These are phyloP conservation scores for Macrolepiota fuliginosa DNA, from an alignment of 768 basidiomycete species.

Conservation along the genomic window DNA sequence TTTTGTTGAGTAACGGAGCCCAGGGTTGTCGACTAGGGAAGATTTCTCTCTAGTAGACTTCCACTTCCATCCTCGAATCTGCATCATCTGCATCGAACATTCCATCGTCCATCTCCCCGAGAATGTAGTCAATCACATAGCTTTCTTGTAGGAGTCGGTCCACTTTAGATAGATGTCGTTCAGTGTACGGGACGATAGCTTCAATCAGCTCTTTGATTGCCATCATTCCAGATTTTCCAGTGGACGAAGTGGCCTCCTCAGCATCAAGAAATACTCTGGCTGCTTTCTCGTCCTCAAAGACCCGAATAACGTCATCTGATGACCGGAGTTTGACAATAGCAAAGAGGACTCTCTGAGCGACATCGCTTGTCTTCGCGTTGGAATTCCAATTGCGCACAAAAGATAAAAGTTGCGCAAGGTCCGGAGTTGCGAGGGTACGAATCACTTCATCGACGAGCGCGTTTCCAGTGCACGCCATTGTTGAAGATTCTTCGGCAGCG, in stretches of 20 bases:
- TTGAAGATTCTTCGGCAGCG: slow-evolving; percentile 20
- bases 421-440: slow-evolving; percentile 62
- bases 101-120: slow-evolving; percentile 85
- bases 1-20: slow-evolving; percentile 72
- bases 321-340: slow-evolving; percentile 76
- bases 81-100: slow-evolving; percentile 51
- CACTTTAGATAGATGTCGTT: slow-evolving; percentile 84
- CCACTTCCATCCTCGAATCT: slow-evolving; percentile 46
- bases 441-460: slow-evolving; percentile 80
- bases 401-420: slow-evolving; percentile 77
- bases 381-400: slow-evolving; percentile 94
- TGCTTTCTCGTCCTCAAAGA: slow-evolving; percentile 49
- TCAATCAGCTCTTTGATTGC: slow-evolving; percentile 77
- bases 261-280: slow-evolving; percentile 29
- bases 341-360: slow-evolving; percentile 84
- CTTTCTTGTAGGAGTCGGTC: slow-evolving; percentile 92
- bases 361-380: slow-evolving; percentile 78
- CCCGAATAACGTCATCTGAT: slow-evolving; percentile 69
- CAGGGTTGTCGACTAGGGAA: slow-evolving; percentile 65
- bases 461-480: slow-evolving; percentile 60
- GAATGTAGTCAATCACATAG: slow-evolving; percentile 88
- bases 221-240: slow-evolving; percentile 24
- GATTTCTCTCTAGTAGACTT: slow-evolving; percentile 25
- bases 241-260: slow-evolving; percentile 14
- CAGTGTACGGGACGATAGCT: slow-evolving; percentile 89